Evolutionary conservation across 1,139 yeast genomes (phyloP), one percentile per base, ranked within the genome.

Genomic region (Yamadazyma sp.): DNA sequence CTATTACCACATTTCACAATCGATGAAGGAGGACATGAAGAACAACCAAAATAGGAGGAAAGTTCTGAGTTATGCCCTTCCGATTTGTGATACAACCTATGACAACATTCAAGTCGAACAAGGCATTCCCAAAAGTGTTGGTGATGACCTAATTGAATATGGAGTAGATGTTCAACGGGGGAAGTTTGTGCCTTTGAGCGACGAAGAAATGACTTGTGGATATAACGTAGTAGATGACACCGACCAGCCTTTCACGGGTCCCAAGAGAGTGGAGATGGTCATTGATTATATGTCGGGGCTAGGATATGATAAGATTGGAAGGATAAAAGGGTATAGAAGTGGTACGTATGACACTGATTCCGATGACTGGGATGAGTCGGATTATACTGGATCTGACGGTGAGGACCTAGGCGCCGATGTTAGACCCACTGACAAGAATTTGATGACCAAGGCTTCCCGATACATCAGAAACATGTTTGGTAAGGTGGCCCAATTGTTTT

Each of bases 131-230:
- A 58, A 58, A 24, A 55, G 73, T 3, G 47, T 77, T n/a, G 79
- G 77, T 0, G 59, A 59, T 2, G 62, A 58, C 0, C 53, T 81
- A 37, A 71, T 82, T 35, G 63, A 65, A 31, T 53, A 56, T 8
- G 86, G 87, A 1, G 80, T 75, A 1, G 54, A 59, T 9, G 67
- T 62, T 0, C 51, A 56, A 12, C 56, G 50, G 29, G 91, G 89
- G 0, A 59, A 60, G 40, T 81, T 59, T 51, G 72, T 80, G 9
- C 51, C 61, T 3, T 55, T 83, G 7, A 43, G 62, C 2, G 66
- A 64, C 5, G 54, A 62, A 0, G 76, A 76, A 31, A 50, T 75
- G 39, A 48, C 50, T 11, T 63, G 75, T 2, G 59, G 59, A 1
- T 71, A 48, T 47, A 59, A 60, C 31, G 65, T 79, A 3, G 58